Percentiles rank a stretch among this genome's conserved stretches.
These are phyloP conservation scores for Yamadazyma taylorii DNA, from an alignment of 1,139 yeast genomes.

Conservation along the genomic window DNA sequence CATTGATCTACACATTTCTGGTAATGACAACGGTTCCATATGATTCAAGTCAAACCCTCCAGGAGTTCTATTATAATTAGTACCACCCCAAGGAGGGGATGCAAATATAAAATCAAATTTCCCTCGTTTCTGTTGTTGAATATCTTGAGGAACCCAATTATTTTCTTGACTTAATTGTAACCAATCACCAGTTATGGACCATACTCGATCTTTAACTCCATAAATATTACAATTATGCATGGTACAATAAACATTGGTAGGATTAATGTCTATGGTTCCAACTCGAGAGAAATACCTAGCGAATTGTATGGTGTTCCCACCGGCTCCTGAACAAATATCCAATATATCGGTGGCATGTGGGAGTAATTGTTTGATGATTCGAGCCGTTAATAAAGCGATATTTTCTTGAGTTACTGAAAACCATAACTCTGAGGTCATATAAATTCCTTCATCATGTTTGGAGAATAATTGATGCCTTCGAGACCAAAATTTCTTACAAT, in stretches of 20 bases:
- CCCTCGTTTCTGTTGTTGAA: conserved; percentile 15
- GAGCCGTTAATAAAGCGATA: conserved; percentile 65
- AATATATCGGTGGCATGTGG: conserved; percentile 47
- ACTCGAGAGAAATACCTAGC: conserved; percentile 58
- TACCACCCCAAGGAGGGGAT: conserved; percentile 99
- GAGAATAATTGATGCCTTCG: conserved; percentile 60
- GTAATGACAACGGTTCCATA: conserved; percentile 52
- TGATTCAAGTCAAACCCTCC: conserved; percentile 44
- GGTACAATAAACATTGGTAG: conserved; percentile 65
- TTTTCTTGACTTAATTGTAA: conserved; percentile 29
- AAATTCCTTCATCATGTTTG: conserved; percentile 66
- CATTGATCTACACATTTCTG: conserved; percentile 44
- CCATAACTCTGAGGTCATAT: conserved; percentile 79
- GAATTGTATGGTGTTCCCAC: conserved; percentile 89
- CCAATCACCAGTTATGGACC: conserved; percentile 62
- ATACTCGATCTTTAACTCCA: conserved; percentile 50
- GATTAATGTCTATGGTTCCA: conserved; percentile 66
- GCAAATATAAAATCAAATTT: conserved; percentile 68
- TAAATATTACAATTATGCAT: conserved; percentile 73
- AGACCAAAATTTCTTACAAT: conserved; percentile 57
- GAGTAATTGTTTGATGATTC: conserved; percentile 39
- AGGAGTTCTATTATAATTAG: conserved; percentile 48
- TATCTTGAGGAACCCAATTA: conserved; percentile 31
- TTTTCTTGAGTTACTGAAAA: conserved; percentile 88
- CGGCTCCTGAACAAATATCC: conserved; percentile 94